These are phyloP conservation scores for Kwoniella sp. DNA, from an alignment of 768 basidiomycete genomes.

Conservation along the genomic window DNA sequence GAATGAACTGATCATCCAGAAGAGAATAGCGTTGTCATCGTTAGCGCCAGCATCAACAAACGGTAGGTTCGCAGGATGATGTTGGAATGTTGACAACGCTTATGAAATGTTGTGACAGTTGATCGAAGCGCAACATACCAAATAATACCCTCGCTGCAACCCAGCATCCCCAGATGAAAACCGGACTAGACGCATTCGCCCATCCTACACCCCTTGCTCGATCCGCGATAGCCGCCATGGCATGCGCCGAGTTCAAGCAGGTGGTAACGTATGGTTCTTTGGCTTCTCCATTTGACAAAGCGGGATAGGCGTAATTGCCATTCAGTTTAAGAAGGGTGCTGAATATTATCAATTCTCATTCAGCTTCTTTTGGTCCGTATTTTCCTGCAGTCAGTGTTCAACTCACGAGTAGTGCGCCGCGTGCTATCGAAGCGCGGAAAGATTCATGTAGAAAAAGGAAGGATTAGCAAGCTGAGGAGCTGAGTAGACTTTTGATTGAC, in stretches of 20 bases:
- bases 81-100: too few species aligned
- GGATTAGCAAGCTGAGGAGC: too few species aligned
- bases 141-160: slow-evolving; percentile 52
- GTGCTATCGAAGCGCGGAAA: slow-evolving; percentile 37
- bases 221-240: slow-evolving; percentile 34
- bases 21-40: neutral
- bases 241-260: slow-evolving; percentile 40
- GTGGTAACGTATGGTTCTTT: slow-evolving; percentile 48
- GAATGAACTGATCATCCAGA: slow-evolving; percentile 36
- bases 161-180: slow-evolving; percentile 55
- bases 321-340: slow-evolving; percentile 52
- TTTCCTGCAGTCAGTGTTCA: too few species aligned
- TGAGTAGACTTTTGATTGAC: neutral
- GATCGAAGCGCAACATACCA: slow-evolving; percentile 31
- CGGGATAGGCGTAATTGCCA: slow-evolving; percentile 53
- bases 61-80: too few species aligned
- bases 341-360: neutral
- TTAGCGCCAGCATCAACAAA: neutral
- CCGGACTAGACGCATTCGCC: slow-evolving; percentile 39
- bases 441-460: neutral
- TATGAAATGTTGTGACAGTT: too few species aligned
- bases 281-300: slow-evolving; percentile 44
- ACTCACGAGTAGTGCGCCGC: slow-evolving; percentile 52
- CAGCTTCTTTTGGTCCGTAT: too few species aligned
- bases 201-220: slow-evolving; percentile 32